Conservation (phyloP, 2,329 filamentous ascomycete genomes). For the Cladophialophora carrionii region DNA sequence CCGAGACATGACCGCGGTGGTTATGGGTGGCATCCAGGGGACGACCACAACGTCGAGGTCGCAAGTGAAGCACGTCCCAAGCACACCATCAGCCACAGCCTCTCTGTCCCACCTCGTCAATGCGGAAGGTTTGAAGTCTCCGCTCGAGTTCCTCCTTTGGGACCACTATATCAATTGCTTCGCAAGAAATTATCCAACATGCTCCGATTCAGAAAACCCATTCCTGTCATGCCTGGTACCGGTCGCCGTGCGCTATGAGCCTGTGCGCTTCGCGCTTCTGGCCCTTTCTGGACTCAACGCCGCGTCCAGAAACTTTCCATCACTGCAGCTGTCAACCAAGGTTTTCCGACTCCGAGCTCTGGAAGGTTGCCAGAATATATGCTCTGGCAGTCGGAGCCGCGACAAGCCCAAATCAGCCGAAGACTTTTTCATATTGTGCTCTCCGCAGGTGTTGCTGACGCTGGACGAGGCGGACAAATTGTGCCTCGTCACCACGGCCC, state of each 20-base stretch:
- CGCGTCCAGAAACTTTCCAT: conserved; percentile 4
- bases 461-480: neutral
- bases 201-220: conserved; percentile 7
- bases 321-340: neutral
- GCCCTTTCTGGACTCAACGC: conserved; percentile 11
- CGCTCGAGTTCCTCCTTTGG: conserved; percentile 4
- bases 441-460: neutral
- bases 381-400: neutral
- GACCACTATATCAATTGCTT: conserved; percentile 17
- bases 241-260: conserved; percentile 3
- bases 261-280: conserved; percentile 7
- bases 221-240: conserved; percentile 13
- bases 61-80: neutral
- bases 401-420: too few species aligned
- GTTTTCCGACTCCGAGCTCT: conserved; percentile 6
- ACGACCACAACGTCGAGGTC: neutral
- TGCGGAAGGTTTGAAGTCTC: neutral
- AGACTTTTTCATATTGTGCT: neutral
- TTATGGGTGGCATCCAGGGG: neutral
- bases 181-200: conserved; percentile 15
- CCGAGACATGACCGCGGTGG: neutral
- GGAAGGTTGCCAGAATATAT: neutral
- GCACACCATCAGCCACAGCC: neutral
- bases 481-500: conserved; percentile 6
- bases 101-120: neutral